Percentiles rank a stretch among this genome's conserved stretches.
phyloP scores from a whole-genome alignment of 805 yeast species.

The Lachancea kluyveri region DNA sequence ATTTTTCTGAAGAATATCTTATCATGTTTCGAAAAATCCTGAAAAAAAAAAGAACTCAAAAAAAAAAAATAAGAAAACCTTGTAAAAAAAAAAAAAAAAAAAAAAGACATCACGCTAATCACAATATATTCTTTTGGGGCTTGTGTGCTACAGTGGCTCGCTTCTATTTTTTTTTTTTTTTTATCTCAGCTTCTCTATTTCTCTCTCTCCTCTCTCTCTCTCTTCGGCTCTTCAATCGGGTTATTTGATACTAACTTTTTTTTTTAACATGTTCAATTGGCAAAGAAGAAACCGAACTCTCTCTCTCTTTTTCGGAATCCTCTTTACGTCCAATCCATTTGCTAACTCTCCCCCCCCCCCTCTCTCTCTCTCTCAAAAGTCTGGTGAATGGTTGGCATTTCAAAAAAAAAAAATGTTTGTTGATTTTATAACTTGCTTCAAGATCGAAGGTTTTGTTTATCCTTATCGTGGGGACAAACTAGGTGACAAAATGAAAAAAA shows the following conservation, averaged over 20 bases:
- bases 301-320: neutral
- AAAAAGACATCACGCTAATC: neutral
- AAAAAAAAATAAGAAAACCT: neutral
- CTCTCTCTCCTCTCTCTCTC: conserved; percentile 1
- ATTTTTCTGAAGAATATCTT: neutral
- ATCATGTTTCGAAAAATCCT: neutral
- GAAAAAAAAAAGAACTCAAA: neutral
- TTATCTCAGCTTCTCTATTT: neutral
- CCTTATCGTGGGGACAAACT: too few relatives aligned
- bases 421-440: too few relatives aligned
- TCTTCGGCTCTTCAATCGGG: too few relatives aligned
- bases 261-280: neutral
- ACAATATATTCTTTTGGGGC: neutral
- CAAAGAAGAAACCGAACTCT: neutral
- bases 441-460: too few relatives aligned
- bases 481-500: too few relatives aligned
- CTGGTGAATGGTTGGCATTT: too few relatives aligned
- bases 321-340: too few relatives aligned
- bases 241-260: too few relatives aligned
- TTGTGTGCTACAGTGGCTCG: neutral
- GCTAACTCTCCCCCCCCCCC: too few relatives aligned
- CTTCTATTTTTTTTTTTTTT: neutral
- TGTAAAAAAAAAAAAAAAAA: neutral
- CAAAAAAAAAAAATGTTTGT: too few relatives aligned
- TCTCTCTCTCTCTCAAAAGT: too few relatives aligned